Conservation (phyloP, 208 protist genomes). For the Leishmania arabica region DNA sequence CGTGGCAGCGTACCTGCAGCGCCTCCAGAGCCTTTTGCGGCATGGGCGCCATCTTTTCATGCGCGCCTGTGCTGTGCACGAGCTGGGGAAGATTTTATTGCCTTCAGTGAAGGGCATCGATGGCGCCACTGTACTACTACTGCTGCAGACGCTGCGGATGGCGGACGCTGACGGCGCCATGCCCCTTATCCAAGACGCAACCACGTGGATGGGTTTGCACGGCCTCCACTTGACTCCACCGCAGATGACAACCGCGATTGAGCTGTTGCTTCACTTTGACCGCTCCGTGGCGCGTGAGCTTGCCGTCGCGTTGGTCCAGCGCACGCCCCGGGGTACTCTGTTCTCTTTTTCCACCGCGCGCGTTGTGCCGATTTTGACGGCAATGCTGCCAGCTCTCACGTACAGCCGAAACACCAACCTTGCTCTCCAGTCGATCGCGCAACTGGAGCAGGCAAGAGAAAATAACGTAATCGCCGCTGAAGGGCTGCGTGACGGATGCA, state of each 20-base stretch:
- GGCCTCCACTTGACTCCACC: not conserved
- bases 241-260: constrained; percentile 5
- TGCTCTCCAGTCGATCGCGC: not conserved
- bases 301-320: constrained; percentile 2
- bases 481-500: constrained; percentile 17
- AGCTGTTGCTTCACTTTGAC: constrained; percentile 20
- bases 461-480: not conserved
- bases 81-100: constrained; percentile 25
- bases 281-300: constrained; percentile 8
- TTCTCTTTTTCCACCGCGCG: constrained; percentile 7
- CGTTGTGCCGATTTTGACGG: constrained; percentile 4
- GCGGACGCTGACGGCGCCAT: constrained; percentile 29
- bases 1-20: constrained; percentile 16
- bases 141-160: constrained; percentile 43
- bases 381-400: not conserved
- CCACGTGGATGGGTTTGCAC: constrained; percentile 42
- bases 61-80: not conserved
- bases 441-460: not conserved
- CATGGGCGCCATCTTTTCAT: not conserved
- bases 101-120: constrained; percentile 44
- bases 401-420: not conserved
- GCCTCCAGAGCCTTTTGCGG: constrained; percentile 13
- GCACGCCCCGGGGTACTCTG: not conserved
- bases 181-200: constrained; percentile 44
- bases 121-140: constrained; percentile 36